Percentiles rank a stretch among this genome's conserved stretches.
These are phyloP conservation scores for Albatrellus sp. DNA, from an alignment of 1,284 basidiomycete species.

Conservation along the genomic window DNA sequence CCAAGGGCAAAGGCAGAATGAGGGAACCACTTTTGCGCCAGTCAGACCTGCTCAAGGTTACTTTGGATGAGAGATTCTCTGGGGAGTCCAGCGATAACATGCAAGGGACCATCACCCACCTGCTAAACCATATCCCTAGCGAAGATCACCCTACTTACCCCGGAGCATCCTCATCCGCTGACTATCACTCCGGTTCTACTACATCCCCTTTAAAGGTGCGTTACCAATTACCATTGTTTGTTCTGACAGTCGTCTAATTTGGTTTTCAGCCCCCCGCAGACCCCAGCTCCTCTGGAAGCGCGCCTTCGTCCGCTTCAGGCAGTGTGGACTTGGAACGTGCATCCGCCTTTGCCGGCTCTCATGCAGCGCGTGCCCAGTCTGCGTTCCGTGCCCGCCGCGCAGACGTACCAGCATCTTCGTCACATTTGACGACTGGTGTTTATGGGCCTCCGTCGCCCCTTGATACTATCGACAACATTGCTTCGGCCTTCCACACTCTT, in stretches of 20 bases:
- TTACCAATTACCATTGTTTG: too few relatives aligned
- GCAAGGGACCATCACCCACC: too few relatives aligned
- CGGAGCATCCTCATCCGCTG: too few relatives aligned
- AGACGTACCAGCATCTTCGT: neutral
- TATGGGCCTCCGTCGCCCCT: neutral
- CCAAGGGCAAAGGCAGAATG: neutral
- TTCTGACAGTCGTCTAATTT: too few relatives aligned
- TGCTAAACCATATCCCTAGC: too few relatives aligned
- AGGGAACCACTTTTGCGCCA: too few relatives aligned
- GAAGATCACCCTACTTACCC: too few relatives aligned
- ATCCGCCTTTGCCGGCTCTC: constrained; percentile 1
- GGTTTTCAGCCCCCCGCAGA: neutral
- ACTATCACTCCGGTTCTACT: too few relatives aligned
- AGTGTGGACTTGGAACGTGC: neutral
- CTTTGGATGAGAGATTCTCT: neutral
- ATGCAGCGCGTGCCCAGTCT: constrained; percentile 10
- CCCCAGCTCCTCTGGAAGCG: neutral
- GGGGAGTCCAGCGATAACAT: neutral
- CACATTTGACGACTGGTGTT: neutral
- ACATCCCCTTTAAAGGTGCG: too few relatives aligned
- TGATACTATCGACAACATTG: neutral
- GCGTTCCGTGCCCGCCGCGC: constrained; percentile 8
- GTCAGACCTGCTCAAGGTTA: neutral
- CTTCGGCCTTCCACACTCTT: neutral
- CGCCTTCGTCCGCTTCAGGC: constrained; percentile 1